These are phyloP conservation scores for Penicillium oxalicum DNA, from an alignment of 2,329 filamentous ascomycete genomes.

Conservation along the genomic window DNA sequence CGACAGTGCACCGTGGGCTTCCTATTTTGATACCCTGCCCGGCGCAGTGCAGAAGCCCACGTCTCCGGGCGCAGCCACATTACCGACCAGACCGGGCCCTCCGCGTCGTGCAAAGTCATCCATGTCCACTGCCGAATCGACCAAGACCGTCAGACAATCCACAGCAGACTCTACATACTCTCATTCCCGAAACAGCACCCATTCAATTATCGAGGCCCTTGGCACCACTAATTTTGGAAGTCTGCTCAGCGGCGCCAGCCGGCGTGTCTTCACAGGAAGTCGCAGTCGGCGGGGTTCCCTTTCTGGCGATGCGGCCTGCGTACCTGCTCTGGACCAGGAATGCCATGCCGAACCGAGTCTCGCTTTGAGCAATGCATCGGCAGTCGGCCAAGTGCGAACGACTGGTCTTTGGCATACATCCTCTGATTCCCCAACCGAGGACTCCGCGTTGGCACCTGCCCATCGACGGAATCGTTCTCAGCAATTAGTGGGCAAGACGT, in stretches of 20 bases:
- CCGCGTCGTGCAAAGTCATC: constrained; percentile 39
- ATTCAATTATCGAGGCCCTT: constrained; percentile 26
- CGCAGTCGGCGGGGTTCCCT: constrained; percentile 30
- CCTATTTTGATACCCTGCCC: constrained; percentile 33
- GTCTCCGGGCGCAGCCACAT: constrained; percentile 15
- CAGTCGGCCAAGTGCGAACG: constrained; percentile 38
- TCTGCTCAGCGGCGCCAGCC: constrained; percentile 38
- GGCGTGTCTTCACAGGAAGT: constrained; percentile 32
- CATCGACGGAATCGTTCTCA: constrained; percentile 36
- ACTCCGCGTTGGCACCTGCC: constrained; percentile 11
- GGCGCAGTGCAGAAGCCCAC: constrained; percentile 10
- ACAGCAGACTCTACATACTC: constrained; percentile 20
- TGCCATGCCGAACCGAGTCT: constrained; percentile 39
- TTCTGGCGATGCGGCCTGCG: constrained; percentile 30
- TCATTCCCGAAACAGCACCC: constrained; percentile 22
- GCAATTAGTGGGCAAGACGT: constrained; percentile 27
- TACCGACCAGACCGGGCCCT: constrained; percentile 32
- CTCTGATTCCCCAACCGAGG: constrained; percentile 9
- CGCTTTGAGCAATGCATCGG: constrained; percentile 41
- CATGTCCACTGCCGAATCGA: constrained; percentile 43
- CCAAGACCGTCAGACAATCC: constrained; percentile 40
- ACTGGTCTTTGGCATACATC: constrained; percentile 33
- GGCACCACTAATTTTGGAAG: constrained; percentile 32
- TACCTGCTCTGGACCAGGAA: constrained; percentile 30
- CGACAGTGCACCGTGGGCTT: constrained; percentile 23